phyloP scores from a whole-genome alignment of 768 basidiomycete genomes.

The Xerocomus brunneocitrinus region DNA sequence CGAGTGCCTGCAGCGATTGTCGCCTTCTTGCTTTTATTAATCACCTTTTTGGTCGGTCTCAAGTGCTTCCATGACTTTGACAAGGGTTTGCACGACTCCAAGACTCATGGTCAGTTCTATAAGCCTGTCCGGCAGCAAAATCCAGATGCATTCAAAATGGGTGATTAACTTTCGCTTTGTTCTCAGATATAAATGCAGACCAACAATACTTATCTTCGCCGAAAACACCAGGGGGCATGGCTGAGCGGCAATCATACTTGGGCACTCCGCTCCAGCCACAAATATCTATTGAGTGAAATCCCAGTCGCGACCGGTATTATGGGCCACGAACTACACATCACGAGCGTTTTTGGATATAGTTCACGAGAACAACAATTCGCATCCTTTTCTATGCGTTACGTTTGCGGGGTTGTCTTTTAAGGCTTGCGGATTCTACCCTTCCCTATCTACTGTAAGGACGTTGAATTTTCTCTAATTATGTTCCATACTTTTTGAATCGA shows the following conservation, averaged over 20 bases:
- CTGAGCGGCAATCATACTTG: slow-evolving; percentile 44
- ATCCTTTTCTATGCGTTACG: background rate
- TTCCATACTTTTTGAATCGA: slow-evolving; percentile 4
- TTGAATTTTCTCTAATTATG: slow-evolving; percentile 15
- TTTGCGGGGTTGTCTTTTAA: background rate
- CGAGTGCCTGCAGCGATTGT: slow-evolving; percentile 50
- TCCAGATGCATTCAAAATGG: slow-evolving; percentile 25
- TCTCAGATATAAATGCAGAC: slow-evolving; percentile 45
- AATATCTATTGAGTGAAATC: slow-evolving; percentile 69
- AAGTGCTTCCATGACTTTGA: slow-evolving; percentile 82
- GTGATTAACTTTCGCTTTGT: slow-evolving; percentile 31
- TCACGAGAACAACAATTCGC: background rate
- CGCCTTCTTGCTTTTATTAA: slow-evolving; percentile 67
- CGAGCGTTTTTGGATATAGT: slow-evolving; percentile 5
- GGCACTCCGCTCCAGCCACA: slow-evolving; percentile 49
- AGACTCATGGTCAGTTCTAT: slow-evolving; percentile 64
- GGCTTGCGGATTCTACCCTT: slow-evolving; percentile 8
- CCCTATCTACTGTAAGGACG: slow-evolving; percentile 19
- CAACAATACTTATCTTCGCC: slow-evolving; percentile 40
- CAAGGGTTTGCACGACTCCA: slow-evolving; percentile 68
- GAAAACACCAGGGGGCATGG: slow-evolving; percentile 42
- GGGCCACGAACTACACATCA: background rate
- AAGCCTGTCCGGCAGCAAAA: slow-evolving; percentile 27
- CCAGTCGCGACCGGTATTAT: background rate
- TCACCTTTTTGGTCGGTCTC: slow-evolving; percentile 72